Percentiles rank a stretch among this genome's conserved stretches.
These are phyloP conservation scores for Diospyros kaki DNA, from an alignment of 148 eudicot species.

Conservation along the genomic window DNA sequence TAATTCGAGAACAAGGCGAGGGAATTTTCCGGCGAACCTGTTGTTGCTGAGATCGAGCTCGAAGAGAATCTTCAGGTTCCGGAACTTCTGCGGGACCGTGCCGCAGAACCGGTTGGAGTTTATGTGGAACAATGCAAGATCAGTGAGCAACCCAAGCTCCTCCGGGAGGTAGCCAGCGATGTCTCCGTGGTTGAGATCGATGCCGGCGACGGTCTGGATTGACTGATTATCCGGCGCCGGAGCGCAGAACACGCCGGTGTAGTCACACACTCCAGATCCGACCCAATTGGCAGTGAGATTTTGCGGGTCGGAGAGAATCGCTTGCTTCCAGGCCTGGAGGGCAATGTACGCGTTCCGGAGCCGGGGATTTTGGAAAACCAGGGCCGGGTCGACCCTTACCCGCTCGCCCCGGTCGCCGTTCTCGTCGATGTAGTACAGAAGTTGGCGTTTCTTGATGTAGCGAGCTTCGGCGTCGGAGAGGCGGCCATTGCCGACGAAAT, in stretches of 20 bases:
- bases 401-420: constrained; percentile 66
- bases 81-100: constrained; percentile 54
- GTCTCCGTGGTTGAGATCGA: constrained; percentile 77
- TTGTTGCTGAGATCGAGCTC: constrained; percentile 89
- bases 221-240: constrained; percentile 41
- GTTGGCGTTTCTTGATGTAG: constrained; percentile 54
- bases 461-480: constrained; percentile 42
- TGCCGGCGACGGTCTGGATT: constrained; percentile 58
- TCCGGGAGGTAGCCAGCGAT: constrained; percentile 85
- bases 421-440: constrained; percentile 63
- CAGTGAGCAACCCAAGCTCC: constrained; percentile 65
- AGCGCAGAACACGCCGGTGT: constrained; percentile 74
- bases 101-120: constrained; percentile 87
- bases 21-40: constrained; percentile 77
- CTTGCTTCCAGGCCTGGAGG: constrained; percentile 76
- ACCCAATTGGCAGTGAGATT: constrained; percentile 64
- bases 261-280: constrained; percentile 69
- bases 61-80: constrained; percentile 36
- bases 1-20: constrained; percentile 53
- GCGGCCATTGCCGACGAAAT: constrained; percentile 19
- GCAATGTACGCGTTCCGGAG: constrained; percentile 81
- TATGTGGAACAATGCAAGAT: constrained; percentile 71
- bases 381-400: constrained; percentile 41
- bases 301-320: constrained; percentile 74
- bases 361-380: constrained; percentile 44